phyloP scores from a whole-genome alignment of 257 asterid species.

The Solanum paucissectum region DNA sequence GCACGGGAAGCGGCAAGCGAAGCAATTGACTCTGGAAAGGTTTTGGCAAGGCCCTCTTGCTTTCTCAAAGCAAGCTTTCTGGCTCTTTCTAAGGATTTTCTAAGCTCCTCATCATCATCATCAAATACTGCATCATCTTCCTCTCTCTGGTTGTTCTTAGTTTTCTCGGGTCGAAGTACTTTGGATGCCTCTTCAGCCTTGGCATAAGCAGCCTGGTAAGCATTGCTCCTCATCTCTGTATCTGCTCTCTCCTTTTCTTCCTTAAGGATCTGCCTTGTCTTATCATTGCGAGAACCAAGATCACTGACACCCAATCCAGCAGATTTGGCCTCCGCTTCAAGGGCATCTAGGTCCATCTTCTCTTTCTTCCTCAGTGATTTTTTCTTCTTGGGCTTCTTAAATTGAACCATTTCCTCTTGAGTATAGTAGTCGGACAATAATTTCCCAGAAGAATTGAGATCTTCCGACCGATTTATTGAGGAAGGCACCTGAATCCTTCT shows the following conservation, averaged over 20 bases:
- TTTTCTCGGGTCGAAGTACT: constrained; percentile 58
- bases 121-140: constrained; percentile 63
- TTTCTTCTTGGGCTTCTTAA: constrained; percentile 91
- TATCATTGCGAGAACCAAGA: constrained; percentile 77
- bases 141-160: constrained; percentile 19
- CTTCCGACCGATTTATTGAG: constrained; percentile 32
- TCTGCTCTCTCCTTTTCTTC: constrained; percentile 74
- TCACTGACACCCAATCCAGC: constrained; percentile 82
- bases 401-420: constrained; percentile 79
- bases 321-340: constrained; percentile 90
- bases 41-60: constrained; percentile 39
- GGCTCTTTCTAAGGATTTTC: constrained; percentile 79
- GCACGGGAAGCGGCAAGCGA: constrained; percentile 42
- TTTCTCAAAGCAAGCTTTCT: constrained; percentile 68
- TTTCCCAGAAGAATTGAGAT: constrained; percentile 52
- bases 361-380: constrained; percentile 86
- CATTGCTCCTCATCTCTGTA: constrained; percentile 65
- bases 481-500: constrained; percentile 69
- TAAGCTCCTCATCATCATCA: constrained; percentile 90
- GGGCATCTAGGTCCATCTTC: constrained; percentile 72
- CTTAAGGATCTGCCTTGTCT: constrained; percentile 53
- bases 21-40: constrained; percentile 39
- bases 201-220: constrained; percentile 66
- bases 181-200: constrained; percentile 92
- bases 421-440: constrained; percentile 68